Evolutionary conservation across 1,139 yeast genomes (phyloP).

Genomic region (Suhomyces anneliseae): DNA sequence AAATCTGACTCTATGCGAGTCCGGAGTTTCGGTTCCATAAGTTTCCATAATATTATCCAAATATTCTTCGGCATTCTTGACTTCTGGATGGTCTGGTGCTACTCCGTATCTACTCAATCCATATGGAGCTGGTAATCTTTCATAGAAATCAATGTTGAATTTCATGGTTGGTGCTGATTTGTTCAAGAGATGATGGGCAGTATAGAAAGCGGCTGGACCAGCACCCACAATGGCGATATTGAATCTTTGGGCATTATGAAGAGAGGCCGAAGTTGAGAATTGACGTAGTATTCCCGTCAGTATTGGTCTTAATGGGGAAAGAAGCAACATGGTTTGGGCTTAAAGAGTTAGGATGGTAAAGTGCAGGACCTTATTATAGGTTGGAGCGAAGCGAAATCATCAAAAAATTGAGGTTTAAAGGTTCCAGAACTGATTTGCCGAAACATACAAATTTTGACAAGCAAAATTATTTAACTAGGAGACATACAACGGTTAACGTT

Average conservation of each 20-base stretch:
- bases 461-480: too few relatives aligned
- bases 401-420: too few relatives aligned
- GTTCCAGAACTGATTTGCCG: too few relatives aligned
- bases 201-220: constrained; percentile 96
- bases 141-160: constrained; percentile 65
- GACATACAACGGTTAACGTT: too few relatives aligned
- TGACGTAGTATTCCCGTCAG: not conserved
- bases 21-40: constrained; percentile 9
- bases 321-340: not conserved
- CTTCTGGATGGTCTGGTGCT: constrained; percentile 99
- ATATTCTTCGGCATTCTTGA: constrained; percentile 83
- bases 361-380: not conserved
- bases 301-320: not conserved
- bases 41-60: constrained; percentile 59
- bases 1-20: constrained; percentile 48
- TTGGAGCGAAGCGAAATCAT: too few relatives aligned
- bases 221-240: constrained; percentile 79
- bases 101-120: constrained; percentile 93
- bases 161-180: constrained; percentile 33
- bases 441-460: too few relatives aligned
- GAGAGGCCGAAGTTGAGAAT: not conserved
- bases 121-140: constrained; percentile 82
- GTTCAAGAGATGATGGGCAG: constrained; percentile 72
- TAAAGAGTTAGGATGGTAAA: not conserved
- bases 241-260: constrained; percentile 1